Base-by-base conservation (phyloP, 1,284 basidiomycete genomes). In the Naganishia albida region DNA sequence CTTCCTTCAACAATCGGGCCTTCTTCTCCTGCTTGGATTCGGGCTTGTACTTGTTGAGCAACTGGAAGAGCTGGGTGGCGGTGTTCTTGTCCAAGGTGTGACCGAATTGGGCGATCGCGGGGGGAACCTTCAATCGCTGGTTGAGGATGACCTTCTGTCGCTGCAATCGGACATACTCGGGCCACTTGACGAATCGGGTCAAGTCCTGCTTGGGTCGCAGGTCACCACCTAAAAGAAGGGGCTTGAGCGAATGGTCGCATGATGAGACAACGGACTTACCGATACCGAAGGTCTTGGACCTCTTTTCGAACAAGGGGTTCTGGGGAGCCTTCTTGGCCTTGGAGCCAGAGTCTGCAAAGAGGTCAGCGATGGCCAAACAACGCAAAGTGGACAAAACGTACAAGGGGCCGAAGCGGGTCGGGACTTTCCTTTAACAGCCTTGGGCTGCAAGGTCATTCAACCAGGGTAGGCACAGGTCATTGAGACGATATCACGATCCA, bases 11-110 rank as follows among this genome's bases (percentile, higher is more conserved):
- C 60, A 99, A 87, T 83, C 94, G 93, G 68, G 87, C 87, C 85
- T 95, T 95, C 88, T 99, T 98, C 87, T 98, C 94, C 81, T 89
- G 88, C 85, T 93, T 95, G 69, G 88, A 78, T 71, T 80, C 78
- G 66, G 78, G 79, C 77, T 79, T 79, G 80, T 83, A 89, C 86
- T 98, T 98, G 88, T 98, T 95, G 66, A 98, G 81, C 71, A 99
- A 87, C 83, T 95, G 94, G 89, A 98, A 98, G 69, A 98, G 83
- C 81, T 97, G 93, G 65, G 92, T 95, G 53, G 95, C 95, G 64
- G 94, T 98, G 87, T 98, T 99, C 87, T 97, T 98, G 87, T 99
- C 95, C 74, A 99, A 85, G 53, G 93, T 95, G 84, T 98, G 91
- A 65, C 89, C 87, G 86, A 99, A 98, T 82, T 99, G 95, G 63